Percentiles rank a stretch among this genome's conserved stretches.
Conservation (phyloP, 1,284 basidiomycete genomes). For the Hymenochaete sp. region DNA sequence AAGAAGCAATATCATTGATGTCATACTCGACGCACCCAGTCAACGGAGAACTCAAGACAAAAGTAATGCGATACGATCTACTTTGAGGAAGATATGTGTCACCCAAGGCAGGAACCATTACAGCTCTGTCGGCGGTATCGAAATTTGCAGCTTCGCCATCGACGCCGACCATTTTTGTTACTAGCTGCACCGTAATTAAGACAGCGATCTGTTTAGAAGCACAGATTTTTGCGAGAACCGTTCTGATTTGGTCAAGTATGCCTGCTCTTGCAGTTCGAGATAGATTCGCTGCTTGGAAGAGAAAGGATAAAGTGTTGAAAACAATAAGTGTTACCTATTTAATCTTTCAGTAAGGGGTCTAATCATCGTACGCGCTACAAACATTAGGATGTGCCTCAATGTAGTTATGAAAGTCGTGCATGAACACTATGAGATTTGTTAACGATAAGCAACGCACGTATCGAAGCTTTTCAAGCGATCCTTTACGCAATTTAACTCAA, state of each 20-base stretch:
- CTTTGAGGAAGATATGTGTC: conserved; percentile 27
- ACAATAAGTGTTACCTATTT: conserved; percentile 49
- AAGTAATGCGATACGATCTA: conserved; percentile 30
- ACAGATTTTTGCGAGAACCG: conserved; percentile 41
- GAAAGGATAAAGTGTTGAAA: conserved; percentile 57
- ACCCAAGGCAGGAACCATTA: conserved; percentile 44
- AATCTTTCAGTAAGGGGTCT: conserved; percentile 15
- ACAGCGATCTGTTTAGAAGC: conserved; percentile 46
- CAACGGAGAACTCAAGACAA: conserved; percentile 29
- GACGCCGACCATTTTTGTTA: conserved; percentile 52
- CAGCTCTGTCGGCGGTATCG: conserved; percentile 49
- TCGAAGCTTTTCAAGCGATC: conserved; percentile 29
- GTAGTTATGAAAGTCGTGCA: conserved; percentile 43
- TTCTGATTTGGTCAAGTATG: conserved; percentile 45
- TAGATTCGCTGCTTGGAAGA: conserved; percentile 41
- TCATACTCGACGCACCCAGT: conserved; percentile 27
- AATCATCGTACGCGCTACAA: too few species aligned
- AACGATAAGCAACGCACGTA: conserved; percentile 40
- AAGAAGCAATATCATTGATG: conserved; percentile 16
- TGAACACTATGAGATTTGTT: conserved; percentile 48
- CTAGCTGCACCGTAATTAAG: conserved; percentile 57
- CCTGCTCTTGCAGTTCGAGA: conserved; percentile 31
- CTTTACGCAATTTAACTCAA: conserved; percentile 9
- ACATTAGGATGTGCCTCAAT: conserved; percentile 42
- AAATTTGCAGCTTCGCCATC: conserved; percentile 57